Conservation (phyloP, 306 rosid genomes). For the Potentilla sterilis region DNA sequence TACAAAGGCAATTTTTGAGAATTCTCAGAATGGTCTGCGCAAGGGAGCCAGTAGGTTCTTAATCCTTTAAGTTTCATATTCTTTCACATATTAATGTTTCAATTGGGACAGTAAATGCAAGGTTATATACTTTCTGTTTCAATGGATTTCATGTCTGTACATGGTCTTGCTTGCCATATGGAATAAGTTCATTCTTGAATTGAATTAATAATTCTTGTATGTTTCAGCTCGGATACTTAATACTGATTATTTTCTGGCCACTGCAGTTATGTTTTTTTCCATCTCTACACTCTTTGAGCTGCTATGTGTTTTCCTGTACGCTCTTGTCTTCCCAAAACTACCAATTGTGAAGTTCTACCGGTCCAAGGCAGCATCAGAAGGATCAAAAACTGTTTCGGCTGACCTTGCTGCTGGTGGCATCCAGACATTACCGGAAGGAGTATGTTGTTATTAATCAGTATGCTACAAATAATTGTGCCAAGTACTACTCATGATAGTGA, state of each 20-base stretch:
- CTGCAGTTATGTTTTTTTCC: constrained; percentile 77
- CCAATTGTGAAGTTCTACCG: constrained; percentile 81
- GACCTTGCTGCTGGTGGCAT: constrained; percentile 89
- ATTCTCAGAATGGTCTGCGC: constrained; percentile 64
- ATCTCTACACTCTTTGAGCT: constrained; percentile 67
- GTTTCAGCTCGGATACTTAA: background rate
- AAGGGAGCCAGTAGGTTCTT: constrained; percentile 81
- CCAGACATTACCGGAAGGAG: constrained; percentile 33
- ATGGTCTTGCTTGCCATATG: background rate
- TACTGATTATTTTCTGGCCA: constrained; percentile 6
- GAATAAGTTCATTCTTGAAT: background rate
- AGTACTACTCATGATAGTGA: background rate
- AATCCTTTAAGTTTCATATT: background rate
- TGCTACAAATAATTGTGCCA: background rate
- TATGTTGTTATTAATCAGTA: constrained; percentile 10
- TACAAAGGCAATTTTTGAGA: constrained; percentile 74
- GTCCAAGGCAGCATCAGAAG: constrained; percentile 81
- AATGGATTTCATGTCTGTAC: background rate
- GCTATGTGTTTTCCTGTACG: constrained; percentile 66
- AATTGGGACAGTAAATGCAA: background rate
- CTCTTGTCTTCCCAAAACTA: constrained; percentile 62
- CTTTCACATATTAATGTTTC: background rate
- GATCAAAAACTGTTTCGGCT: constrained; percentile 76
- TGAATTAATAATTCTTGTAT: background rate
- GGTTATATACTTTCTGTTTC: background rate